Conservation (phyloP, 306 rosid species). For the Echinosophora koreensis region DNA sequence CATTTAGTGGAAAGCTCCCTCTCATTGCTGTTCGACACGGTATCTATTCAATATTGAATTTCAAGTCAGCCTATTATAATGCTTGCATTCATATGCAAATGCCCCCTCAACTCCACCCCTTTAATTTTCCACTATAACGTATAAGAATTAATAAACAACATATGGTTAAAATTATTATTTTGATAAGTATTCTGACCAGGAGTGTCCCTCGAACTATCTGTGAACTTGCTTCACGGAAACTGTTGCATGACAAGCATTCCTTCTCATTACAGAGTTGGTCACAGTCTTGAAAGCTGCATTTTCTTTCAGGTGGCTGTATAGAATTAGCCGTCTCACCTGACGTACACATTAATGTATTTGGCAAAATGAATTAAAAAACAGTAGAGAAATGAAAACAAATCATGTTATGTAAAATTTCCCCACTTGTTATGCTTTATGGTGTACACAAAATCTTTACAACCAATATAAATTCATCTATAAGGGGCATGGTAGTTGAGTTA, state of each 20-base stretch:
- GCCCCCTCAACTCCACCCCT: neutral
- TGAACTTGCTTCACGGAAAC: slow-evolving; percentile 72
- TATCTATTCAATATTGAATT: slow-evolving; percentile 62
- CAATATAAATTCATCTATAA: slow-evolving; percentile 21
- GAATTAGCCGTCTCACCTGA: slow-evolving; percentile 89
- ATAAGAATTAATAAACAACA: slow-evolving; percentile 4
- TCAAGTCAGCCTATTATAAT: slow-evolving; percentile 36
- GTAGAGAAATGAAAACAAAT: slow-evolving; percentile 28
- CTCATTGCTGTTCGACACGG: slow-evolving; percentile 96
- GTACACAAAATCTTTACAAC: slow-evolving; percentile 7
- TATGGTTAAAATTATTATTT: slow-evolving; percentile 9
- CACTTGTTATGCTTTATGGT: neutral
- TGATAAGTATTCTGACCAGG: slow-evolving; percentile 64
- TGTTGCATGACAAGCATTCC: slow-evolving; percentile 83
- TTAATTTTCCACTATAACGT: neutral
- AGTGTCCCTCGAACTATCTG: slow-evolving; percentile 84
- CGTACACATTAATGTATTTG: slow-evolving; percentile 35
- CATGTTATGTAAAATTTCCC: slow-evolving; percentile 18
- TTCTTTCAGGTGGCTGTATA: slow-evolving; percentile 71
- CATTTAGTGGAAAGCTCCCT: slow-evolving; percentile 93
- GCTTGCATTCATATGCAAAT: neutral
- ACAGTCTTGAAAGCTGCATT: slow-evolving; percentile 66
- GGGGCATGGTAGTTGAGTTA: neutral
- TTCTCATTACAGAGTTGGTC: slow-evolving; percentile 66
- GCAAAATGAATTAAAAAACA: slow-evolving; percentile 36